Evolutionary conservation across 1,284 basidiomycete species (phyloP), one percentile per base, ranked within the genome.

Genomic region (Mycosarcoma mackinlayi): DNA sequence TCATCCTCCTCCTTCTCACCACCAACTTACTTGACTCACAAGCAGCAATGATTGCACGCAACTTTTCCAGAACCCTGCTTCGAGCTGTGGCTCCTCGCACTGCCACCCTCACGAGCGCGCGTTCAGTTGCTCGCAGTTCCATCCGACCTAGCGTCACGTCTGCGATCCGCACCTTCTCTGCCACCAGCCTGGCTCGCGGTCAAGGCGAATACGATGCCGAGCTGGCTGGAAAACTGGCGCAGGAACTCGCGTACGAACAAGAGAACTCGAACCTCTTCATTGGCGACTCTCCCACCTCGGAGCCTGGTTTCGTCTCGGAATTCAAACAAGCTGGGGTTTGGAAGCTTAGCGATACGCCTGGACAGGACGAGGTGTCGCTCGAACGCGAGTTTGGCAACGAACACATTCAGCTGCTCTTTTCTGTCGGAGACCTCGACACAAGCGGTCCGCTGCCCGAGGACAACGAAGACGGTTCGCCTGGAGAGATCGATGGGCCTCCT

Each of bases 371-470:
- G 83, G 88, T 98, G 33, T 85, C 87, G 19, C 84, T 98, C 30
- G 86, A 85, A 28, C 89, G 94, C 67, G 89, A 89, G 75, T 98
- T 94, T 82, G 94, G 93, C 69, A 93, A 93, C 80, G 94, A 98
- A 85, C 88, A 85, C 60, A 80, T 82, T 54, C 53, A 64, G 18
- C 51, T 82, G 11, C 50, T 80, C 7, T 81, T 81, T 58, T 68
- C 63, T 28, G 75, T 81, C 16, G 77, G 79, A 16, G 80, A 81
- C 41, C 68, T 80, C 25, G 80, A 81, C 61, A 76, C 73, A 4
- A 39, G 61, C 11, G 70, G 72, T 16, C 49, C 62, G 1, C 40
- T 64, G 47, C 55, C 58, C 33, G 63, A 73, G 8, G 83, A 81
- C 1, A 84, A 86, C 25, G 85, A 86, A 10, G 84, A 85, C 23